Conservation (phyloP, 352 stramenopile genomes). For the Blastocystis hominis region DNA sequence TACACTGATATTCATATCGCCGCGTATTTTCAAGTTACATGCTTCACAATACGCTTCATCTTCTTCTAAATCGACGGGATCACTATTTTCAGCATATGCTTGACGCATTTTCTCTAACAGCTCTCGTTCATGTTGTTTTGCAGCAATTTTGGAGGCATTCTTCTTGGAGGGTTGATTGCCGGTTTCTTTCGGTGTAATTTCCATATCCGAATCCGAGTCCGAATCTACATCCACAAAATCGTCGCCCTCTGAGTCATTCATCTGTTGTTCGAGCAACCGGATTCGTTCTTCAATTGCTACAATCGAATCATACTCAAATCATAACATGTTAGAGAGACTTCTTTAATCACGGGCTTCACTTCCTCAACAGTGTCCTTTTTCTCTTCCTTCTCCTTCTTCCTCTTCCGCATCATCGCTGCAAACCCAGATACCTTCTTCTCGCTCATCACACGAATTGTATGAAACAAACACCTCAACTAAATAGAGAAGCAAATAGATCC, state of each 20-base stretch:
- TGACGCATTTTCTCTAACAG: conserved; percentile 11
- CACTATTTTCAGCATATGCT: background rate
- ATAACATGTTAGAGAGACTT: background rate
- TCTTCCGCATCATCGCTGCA: conserved; percentile 6
- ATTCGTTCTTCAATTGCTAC: conserved; percentile 54
- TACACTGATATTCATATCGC: conserved; percentile 51
- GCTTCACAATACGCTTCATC: conserved; percentile 41
- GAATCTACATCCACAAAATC: conserved; percentile 48
- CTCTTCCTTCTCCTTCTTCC: conserved; percentile 5
- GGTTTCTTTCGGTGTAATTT: background rate
- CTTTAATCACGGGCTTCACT: conserved; percentile 37
- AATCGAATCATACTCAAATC: background rate
- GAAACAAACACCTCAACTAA: conserved; percentile 32
- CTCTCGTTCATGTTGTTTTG: background rate
- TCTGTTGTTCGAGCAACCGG: background rate
- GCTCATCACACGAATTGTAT: background rate
- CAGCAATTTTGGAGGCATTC: background rate
- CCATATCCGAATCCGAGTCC: background rate
- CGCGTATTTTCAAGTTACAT: background rate
- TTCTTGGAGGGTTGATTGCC: background rate
- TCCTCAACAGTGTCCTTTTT: background rate
- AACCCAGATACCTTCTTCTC: conserved; percentile 13
- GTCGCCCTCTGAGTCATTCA: conserved; percentile 21
- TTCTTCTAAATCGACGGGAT: background rate
- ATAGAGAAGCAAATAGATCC: conserved; percentile 29